Evolutionary conservation across 148 eudicot genomes (phyloP).

Genomic region (Diospyros kaki): DNA sequence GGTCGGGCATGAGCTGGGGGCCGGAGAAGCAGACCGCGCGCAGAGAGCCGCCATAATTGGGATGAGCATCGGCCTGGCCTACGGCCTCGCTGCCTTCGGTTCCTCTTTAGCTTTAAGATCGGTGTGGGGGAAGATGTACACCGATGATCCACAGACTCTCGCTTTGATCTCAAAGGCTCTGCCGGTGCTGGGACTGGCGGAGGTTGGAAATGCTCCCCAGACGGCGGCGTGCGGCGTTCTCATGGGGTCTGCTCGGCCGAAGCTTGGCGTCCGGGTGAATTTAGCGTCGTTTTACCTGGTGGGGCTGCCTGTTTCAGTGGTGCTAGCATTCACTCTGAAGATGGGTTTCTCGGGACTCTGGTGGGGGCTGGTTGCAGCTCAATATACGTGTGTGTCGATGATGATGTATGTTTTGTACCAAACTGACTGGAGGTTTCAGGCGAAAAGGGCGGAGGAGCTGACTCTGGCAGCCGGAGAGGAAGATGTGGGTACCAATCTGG

Average conservation of each 20-base stretch:
- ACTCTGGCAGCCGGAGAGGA: constrained; percentile 45
- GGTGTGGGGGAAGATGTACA: constrained; percentile 74
- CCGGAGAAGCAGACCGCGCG: constrained; percentile 52
- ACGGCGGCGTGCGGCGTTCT: constrained; percentile 80
- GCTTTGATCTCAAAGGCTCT: constrained; percentile 42
- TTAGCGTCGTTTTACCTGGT: constrained; percentile 69
- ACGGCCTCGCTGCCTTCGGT: constrained; percentile 48
- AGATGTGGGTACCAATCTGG: constrained; percentile 40
- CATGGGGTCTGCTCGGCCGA: constrained; percentile 77
- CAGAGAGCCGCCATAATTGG: constrained; percentile 54
- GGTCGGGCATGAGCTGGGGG: constrained; percentile 77
- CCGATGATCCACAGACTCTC: constrained; percentile 45
- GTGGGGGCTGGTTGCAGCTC: constrained; percentile 72
- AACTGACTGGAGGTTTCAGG: constrained; percentile 75
- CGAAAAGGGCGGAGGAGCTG: constrained; percentile 66
- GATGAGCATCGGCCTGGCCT: constrained; percentile 24
- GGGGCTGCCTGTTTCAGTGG: constrained; percentile 63
- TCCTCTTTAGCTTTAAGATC: constrained; percentile 32
- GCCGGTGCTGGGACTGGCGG: constrained; percentile 72
- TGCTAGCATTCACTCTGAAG: constrained; percentile 47
- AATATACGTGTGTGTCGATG: constrained; percentile 52
- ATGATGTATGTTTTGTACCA: constrained; percentile 51
- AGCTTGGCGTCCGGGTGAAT: constrained; percentile 57
- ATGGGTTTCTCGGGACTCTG: constrained; percentile 69
- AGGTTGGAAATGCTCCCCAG: constrained; percentile 79